Evolutionary conservation across 176 grass and related monocot genomes (phyloP), one percentile per base, ranked within the genome.

Genomic region (Themeda triandra): DNA sequence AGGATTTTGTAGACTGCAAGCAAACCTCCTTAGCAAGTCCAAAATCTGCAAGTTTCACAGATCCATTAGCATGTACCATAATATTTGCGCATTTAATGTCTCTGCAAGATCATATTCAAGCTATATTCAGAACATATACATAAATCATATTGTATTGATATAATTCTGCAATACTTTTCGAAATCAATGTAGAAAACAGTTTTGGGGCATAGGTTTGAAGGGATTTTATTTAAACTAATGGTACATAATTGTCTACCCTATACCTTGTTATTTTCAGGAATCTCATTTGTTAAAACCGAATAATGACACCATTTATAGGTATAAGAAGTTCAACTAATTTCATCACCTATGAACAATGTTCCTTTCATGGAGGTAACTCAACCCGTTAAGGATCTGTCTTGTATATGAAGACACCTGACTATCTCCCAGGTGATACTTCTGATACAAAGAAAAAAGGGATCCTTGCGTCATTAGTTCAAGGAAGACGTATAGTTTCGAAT

Each of bases 71-170:
- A 87, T 98, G 92, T 62, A 98, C 95, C 84, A 98, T 68, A 86
- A 98, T 95, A 84, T 98, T 95, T 54, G 92, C 89, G 60, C 95
- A 95, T 87, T 95, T 98, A 28, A 98, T 95, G 88, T 98, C 95
- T 84, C 95, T 98, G 84, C 33, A 35, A 35, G 2, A 35, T 35
- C n/a, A n/a, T n/a, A n/a, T n/a, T n/a, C n/a, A n/a, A n/a, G n/a
- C n/a, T n/a, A n/a, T n/a, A n/a, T n/a, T n/a, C n/a, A n/a, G n/a
- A n/a, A n/a, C n/a, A n/a, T n/a, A n/a, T n/a, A n/a, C n/a, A n/a
- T n/a, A n/a, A n/a, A n/a, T n/a, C n/a, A n/a, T n/a, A n/a, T n/a
- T n/a, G n/a, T n/a, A n/a, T 33, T 33, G 32, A 33, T 42, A 80
- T 69, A 13, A 44, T 46, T 76, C 51, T 27, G 19, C 36, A 78